Evolutionary conservation across 2,329 filamentous ascomycete species (phyloP), one percentile per base, ranked within the genome.

Genomic region (Allantophomopsis lycopodina): DNA sequence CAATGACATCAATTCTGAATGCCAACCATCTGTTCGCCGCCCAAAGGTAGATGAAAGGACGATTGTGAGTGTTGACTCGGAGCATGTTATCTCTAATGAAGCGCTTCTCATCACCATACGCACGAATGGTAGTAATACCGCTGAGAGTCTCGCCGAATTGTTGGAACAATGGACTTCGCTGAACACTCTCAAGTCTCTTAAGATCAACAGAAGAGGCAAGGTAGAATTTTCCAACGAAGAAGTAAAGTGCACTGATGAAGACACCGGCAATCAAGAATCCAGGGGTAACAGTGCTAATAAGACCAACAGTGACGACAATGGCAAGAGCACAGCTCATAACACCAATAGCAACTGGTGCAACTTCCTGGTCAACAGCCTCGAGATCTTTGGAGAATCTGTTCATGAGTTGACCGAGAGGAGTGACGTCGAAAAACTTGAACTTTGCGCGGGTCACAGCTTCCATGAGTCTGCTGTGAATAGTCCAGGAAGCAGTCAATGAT

Each of bases 341-440:
- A 40, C 76, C 74, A 49, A 96, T 88, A 16, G 91, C 89, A 32
- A 93, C 79, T 2, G 88, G 86, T 0, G 91, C 88, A 42, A 98
- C 84, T 58, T 98, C 91, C 57, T 98, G 91, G 50, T 98, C 91
- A 15, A 98, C 72, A 10, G 87, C 79, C 58, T 98, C 88, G 12
- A 98, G 74, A 57, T 98, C 91, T 60, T 96, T 96, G 57, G 89
- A 96, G 63, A 98, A 98, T 15, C 91, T 78, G 60, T 98, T 98
- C 80, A 96, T 96, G 52, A 98, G 71, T 60, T 95, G 89, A 11
- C 91, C 91, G 0, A 96, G 73, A 2, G 91, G 91, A 0, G 91
- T 98, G 1, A 89, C 83, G 54, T 98, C 91, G 54, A 98, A 98
- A 64, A 98, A 98, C 55, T 84, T 87, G 68, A 98, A 96, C 56